Evolutionary conservation across 495 filamentous ascomycete genomes (phyloP).

Genomic region (Lepraria neglecta): DNA sequence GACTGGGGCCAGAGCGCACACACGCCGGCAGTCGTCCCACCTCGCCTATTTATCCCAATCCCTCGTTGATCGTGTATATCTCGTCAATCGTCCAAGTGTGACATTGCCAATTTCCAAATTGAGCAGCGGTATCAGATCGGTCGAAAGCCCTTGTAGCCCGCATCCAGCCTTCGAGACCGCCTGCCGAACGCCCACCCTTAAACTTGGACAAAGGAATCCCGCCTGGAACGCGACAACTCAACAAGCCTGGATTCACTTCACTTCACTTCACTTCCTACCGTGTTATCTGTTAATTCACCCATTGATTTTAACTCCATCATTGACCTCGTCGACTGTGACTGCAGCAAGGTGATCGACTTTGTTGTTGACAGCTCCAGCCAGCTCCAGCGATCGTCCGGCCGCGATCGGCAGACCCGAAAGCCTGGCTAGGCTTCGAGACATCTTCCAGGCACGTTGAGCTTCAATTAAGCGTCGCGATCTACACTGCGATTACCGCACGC

Average conservation of each 20-base stretch:
- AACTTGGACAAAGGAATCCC: constrained; percentile 24
- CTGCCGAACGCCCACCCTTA: constrained; percentile 27
- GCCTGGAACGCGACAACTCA: constrained; percentile 13
- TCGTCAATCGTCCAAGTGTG: not conserved
- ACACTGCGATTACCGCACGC: not conserved
- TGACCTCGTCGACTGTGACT: not conserved
- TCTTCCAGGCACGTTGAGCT: constrained; percentile 13
- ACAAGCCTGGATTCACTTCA: constrained; percentile 1
- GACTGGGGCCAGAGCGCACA: constrained; percentile 18
- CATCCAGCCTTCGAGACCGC: constrained; percentile 28
- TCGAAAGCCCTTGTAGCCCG: constrained; percentile 19
- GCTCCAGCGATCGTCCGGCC: constrained; percentile 18
- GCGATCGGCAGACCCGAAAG: constrained; percentile 27
- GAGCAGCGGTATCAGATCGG: constrained; percentile 16
- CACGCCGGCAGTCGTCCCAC: constrained; percentile 1
- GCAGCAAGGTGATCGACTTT: constrained; percentile 12
- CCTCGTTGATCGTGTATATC: not conserved
- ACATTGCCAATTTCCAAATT: constrained; percentile 3
- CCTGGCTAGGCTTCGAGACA: constrained; percentile 21
- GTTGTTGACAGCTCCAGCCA: constrained; percentile 5
- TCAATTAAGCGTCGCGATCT: constrained; percentile 11
- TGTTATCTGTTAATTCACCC: not conserved
- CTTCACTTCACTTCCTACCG: not conserved
- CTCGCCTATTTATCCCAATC: not conserved
- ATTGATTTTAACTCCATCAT: not conserved